These are phyloP conservation scores for Pichia paraexigua DNA, from an alignment of 805 yeast species.

Conservation along the genomic window DNA sequence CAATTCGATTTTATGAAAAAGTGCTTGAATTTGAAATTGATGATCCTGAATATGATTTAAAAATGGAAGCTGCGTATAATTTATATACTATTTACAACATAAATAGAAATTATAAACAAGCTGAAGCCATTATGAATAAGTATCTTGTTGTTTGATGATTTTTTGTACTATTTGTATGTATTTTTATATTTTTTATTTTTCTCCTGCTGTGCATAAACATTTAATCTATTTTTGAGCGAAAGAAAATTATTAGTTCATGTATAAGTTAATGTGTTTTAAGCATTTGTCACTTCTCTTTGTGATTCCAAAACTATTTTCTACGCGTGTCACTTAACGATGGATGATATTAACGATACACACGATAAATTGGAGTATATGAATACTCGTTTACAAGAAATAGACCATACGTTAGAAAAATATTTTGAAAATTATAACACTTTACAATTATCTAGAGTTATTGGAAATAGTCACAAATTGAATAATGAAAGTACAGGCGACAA, in stretches of 20 bases:
- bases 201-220: too few relatives aligned
- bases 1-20: constrained; percentile 62
- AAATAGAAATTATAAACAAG: constrained; percentile 63
- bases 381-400: constrained; percentile 1
- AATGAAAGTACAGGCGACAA: background rate
- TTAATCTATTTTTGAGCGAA: background rate
- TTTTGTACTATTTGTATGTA: background rate
- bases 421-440: constrained; percentile 6
- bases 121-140: constrained; percentile 55
- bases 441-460: constrained; percentile 4
- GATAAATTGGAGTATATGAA: background rate
- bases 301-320: too few relatives aligned
- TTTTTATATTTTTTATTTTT: background rate
- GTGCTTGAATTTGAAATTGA: constrained; percentile 49
- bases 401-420: constrained; percentile 5
- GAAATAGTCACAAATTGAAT: background rate
- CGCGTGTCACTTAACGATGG: background rate
- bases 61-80: constrained; percentile 80
- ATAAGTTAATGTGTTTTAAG: background rate
- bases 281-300: too few relatives aligned
- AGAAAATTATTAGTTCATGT: background rate
- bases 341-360: background rate
- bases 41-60: constrained; percentile 41
- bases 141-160: constrained; percentile 39
- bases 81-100: constrained; percentile 64